Conservation (phyloP, 202 grass and related monocot species). For the Sporobolus alterniflorus region DNA sequence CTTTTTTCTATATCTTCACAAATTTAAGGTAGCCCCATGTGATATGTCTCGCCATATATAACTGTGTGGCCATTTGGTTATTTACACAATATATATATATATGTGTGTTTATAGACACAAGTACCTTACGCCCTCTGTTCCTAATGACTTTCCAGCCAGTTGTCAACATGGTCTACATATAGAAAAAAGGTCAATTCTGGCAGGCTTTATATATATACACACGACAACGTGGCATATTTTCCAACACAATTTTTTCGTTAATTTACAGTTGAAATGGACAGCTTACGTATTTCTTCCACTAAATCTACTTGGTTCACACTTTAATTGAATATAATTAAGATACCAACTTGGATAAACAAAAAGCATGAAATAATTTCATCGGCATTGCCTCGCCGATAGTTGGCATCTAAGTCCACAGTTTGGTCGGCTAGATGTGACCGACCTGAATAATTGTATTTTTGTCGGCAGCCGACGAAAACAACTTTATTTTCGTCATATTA, state of each 20-base stretch:
- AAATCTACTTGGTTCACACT: background rate
- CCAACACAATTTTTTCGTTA: background rate
- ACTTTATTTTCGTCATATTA: too few species aligned
- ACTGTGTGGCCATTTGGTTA: background rate
- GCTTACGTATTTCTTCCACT: background rate
- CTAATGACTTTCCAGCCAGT: background rate
- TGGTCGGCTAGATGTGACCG: too few species aligned
- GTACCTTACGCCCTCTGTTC: background rate
- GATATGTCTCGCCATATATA: background rate
- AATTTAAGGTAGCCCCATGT: background rate
- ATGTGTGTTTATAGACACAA: background rate
- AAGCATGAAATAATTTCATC: too few species aligned
- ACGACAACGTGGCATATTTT: background rate
- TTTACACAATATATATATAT: background rate
- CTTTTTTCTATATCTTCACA: too few species aligned
- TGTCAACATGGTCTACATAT: background rate
- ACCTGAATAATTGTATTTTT: too few species aligned
- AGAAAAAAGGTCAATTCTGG: background rate
- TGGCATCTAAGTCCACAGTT: too few species aligned
- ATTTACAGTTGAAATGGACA: background rate
- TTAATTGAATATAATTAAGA: background rate
- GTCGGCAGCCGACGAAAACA: too few species aligned
- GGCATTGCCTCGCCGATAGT: too few species aligned
- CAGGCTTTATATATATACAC: background rate
- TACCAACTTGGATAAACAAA: background rate